These are phyloP conservation scores for Hanseniaspora vineae DNA, from an alignment of 805 yeast species.

Conservation along the genomic window DNA sequence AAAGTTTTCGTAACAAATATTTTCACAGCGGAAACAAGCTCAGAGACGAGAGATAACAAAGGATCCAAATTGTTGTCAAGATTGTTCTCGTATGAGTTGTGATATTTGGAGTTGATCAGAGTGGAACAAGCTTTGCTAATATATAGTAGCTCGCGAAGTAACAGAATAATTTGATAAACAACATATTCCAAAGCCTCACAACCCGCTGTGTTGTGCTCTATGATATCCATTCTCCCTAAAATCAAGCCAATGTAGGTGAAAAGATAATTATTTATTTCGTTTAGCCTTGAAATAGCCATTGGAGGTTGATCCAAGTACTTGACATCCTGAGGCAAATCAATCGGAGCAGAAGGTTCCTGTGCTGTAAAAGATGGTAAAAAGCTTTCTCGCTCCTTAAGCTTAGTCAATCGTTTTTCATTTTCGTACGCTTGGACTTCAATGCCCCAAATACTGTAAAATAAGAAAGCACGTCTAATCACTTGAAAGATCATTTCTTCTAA, in stretches of 20 bases:
- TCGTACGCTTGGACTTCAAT: slow-evolving; percentile 40
- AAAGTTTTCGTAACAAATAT: slow-evolving; percentile 41
- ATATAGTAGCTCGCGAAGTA: slow-evolving; percentile 49
- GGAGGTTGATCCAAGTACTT: slow-evolving; percentile 44
- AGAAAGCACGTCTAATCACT: slow-evolving; percentile 50
- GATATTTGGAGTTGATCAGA: slow-evolving; percentile 20
- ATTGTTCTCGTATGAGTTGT: slow-evolving; percentile 17
- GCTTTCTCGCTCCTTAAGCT: slow-evolving; percentile 14
- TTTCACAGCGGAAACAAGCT: slow-evolving; percentile 52
- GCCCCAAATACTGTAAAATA: slow-evolving; percentile 63
- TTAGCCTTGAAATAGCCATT: slow-evolving; percentile 44
- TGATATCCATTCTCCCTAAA: slow-evolving; percentile 64
- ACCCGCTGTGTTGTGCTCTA: slow-evolving; percentile 61
- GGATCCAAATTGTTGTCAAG: slow-evolving; percentile 39
- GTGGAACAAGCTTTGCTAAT: slow-evolving; percentile 38
- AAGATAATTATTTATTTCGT: slow-evolving; percentile 48
- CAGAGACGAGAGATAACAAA: slow-evolving; percentile 46
- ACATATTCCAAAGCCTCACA: slow-evolving; percentile 54
- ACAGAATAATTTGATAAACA: slow-evolving; percentile 53
- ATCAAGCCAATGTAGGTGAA: slow-evolving; percentile 52
- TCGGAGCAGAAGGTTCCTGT: not conserved
- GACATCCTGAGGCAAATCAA: slow-evolving; percentile 19
- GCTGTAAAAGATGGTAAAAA: slow-evolving; percentile 9
- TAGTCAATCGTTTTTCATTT: slow-evolving; percentile 10
- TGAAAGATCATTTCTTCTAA: slow-evolving; percentile 53